Evolutionary conservation across 2,329 filamentous ascomycete species (phyloP).

Genomic region (Fusarium tanahbumbuense): DNA sequence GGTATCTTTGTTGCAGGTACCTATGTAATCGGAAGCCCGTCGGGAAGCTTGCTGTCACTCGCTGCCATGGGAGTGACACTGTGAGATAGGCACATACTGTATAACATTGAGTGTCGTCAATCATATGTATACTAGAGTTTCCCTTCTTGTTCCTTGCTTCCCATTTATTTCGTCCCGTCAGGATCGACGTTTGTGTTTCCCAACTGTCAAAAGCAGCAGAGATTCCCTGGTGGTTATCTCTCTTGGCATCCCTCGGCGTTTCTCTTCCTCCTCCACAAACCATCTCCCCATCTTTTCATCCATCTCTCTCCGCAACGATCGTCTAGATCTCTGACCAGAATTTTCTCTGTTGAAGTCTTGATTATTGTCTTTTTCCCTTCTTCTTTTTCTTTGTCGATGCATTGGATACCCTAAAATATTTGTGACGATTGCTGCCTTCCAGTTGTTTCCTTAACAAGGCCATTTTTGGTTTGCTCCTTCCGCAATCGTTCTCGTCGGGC

Average conservation of each 20-base stretch:
- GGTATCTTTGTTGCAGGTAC: background rate
- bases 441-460: slow-evolving; percentile 14
- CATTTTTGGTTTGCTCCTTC: slow-evolving; percentile 12
- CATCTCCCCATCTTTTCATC: background rate
- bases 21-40: slow-evolving; percentile 4
- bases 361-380: slow-evolving; percentile 3
- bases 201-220: slow-evolving; percentile 28
- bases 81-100: slow-evolving; percentile 29
- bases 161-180: background rate
- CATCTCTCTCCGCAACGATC: slow-evolving; percentile 7
- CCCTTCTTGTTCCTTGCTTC: slow-evolving; percentile 1
- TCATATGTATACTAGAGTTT: slow-evolving; percentile 8
- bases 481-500: background rate
- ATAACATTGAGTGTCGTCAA: slow-evolving; percentile 9
- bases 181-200: slow-evolving; percentile 12
- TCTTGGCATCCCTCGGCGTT: slow-evolving; percentile 35
- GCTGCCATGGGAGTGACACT: slow-evolving; percentile 28
- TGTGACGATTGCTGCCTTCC: slow-evolving; percentile 16
- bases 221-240: slow-evolving; percentile 35
- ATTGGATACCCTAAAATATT: background rate
- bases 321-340: background rate
- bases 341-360: background rate
- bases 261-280: slow-evolving; percentile 20
- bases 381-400: slow-evolving; percentile 1
- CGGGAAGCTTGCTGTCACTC: slow-evolving; percentile 8